Conservation (phyloP, 805 yeast species). For the Metschnikowia rubicola region DNA sequence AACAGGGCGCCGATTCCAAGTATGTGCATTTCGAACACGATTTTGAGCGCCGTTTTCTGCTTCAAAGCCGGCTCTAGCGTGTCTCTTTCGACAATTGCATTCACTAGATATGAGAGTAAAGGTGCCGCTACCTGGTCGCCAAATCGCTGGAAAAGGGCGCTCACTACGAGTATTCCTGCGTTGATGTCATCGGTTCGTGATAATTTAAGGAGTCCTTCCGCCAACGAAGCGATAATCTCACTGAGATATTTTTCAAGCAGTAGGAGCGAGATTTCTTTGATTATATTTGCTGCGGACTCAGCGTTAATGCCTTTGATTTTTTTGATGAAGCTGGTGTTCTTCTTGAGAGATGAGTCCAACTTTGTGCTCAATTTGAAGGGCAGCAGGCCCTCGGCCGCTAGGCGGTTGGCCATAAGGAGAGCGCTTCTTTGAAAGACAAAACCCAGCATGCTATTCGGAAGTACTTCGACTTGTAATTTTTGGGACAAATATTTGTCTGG, state of each 20-base stretch:
- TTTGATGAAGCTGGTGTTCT: slow-evolving; percentile 75
- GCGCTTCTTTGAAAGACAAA: background rate
- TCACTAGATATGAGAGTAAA: slow-evolving; percentile 12
- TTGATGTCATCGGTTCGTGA: slow-evolving; percentile 53
- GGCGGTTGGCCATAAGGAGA: slow-evolving; percentile 4
- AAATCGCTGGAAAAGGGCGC: slow-evolving; percentile 78
- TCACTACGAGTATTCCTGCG: slow-evolving; percentile 64
- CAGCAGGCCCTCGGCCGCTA: slow-evolving; percentile 52
- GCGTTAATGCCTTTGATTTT: slow-evolving; percentile 56
- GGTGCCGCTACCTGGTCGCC: slow-evolving; percentile 16
- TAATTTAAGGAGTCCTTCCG: slow-evolving; percentile 58
- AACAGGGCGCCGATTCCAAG: slow-evolving; percentile 11
- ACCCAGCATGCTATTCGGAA: background rate
- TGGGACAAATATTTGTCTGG: no score
- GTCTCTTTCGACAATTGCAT: slow-evolving; percentile 5
- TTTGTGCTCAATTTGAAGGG: slow-evolving; percentile 23
- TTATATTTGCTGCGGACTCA: slow-evolving; percentile 44
- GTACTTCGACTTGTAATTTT: no score
- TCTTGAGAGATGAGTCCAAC: slow-evolving; percentile 75
- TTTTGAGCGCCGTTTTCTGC: slow-evolving; percentile 10
- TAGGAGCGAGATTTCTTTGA: slow-evolving; percentile 59
- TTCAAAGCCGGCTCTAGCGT: slow-evolving; percentile 3
- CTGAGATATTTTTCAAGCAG: slow-evolving; percentile 72
- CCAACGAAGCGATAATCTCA: slow-evolving; percentile 60
- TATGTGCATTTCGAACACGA: slow-evolving; percentile 14